Base-by-base conservation (phyloP, 1,284 basidiomycete species). In the Erythrobasidium hasegawianum region DNA sequence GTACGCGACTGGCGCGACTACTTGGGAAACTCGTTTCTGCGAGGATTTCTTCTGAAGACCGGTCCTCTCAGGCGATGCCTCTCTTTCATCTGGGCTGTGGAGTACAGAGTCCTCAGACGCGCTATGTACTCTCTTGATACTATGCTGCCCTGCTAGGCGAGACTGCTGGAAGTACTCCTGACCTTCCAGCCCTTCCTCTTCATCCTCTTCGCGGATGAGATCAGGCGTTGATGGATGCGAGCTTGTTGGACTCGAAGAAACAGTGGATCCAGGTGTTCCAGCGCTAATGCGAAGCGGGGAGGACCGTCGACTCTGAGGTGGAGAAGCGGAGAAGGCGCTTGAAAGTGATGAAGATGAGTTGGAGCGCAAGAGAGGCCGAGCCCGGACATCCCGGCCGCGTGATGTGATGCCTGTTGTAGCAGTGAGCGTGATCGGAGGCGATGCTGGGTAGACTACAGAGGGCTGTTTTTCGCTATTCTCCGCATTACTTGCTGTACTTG, bases 151-250 rank as follows among this genome's bases (percentile, higher is more conserved):
- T 7, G 7, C 16, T 47, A 5, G n/a, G 43, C 14, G 43, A 8
- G 16, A 8, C 22, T 47, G 43, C 43, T 47, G 7, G 16, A 47
- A 47, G 43, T 47, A 47, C 29, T 18, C 57, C 10, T 10, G 16
- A 50, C 24, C 58, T 13, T 38, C 43, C 58, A 20, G 2, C 22
- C 38, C 26, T 38, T 59, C 45, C 13, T 27, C 33, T 18, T 65
- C 60, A 38, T 64, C 62, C 24, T 65, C 62, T 65, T 65, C 62
- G n/a, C 43, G 55, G 2, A 65, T 58, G 2, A 58, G 39, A 49
- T 57, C 56, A 1, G 62, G 62, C 24, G 62, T 65, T 11, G 55
- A 40, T 27, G 56, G 41, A 39, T 26, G 24, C n/a, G 22, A 29
- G 47, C 62, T 65, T 24, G 55, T 41, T 13, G 26, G 39, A 52